These are phyloP conservation scores for Cadophora sp. DNA, from an alignment of 2,329 filamentous ascomycete genomes.

Conservation along the genomic window DNA sequence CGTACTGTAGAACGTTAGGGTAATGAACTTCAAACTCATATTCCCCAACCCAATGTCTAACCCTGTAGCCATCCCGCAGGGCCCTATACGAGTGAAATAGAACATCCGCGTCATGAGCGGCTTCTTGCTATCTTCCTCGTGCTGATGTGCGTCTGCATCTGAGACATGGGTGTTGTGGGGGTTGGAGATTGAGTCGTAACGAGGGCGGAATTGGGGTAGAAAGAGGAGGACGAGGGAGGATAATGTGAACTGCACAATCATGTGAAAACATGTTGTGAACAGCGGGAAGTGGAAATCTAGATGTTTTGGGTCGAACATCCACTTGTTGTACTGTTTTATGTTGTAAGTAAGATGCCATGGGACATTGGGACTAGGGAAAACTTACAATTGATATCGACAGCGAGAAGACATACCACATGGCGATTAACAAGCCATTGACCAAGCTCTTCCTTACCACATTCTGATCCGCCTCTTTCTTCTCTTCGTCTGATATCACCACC, in stretches of 20 bases:
- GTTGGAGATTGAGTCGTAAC: slow-evolving; percentile 48
- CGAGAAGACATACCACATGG: slow-evolving; percentile 89
- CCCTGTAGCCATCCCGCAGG: slow-evolving; percentile 90
- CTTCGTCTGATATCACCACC: slow-evolving; percentile 68
- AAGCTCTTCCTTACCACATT: slow-evolving; percentile 72
- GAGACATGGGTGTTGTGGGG: slow-evolving; percentile 42
- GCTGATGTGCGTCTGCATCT: slow-evolving; percentile 41
- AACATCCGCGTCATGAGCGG: slow-evolving; percentile 87
- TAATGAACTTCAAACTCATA: slow-evolving; percentile 94
- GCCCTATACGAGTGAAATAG: slow-evolving; percentile 89
- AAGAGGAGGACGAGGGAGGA: slow-evolving; percentile 80
- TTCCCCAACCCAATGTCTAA: slow-evolving; percentile 97
- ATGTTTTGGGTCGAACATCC: slow-evolving; percentile 92
- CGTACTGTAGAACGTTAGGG: slow-evolving; percentile 92
- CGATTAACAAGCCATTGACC: slow-evolving; percentile 82
- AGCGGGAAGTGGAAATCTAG: slow-evolving; percentile 93
- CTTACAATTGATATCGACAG: slow-evolving; percentile 89
- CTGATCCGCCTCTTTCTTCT: slow-evolving; percentile 78
- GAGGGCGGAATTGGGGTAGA: slow-evolving; percentile 81
- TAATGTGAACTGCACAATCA: slow-evolving; percentile 90
- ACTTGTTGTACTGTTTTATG: slow-evolving; percentile 86
- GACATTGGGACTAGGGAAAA: slow-evolving; percentile 39
- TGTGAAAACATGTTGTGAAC: slow-evolving; percentile 94
- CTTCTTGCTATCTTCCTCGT: slow-evolving; percentile 43
- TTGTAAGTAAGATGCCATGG: slow-evolving; percentile 8